Conservation (phyloP, 345 rosid genomes). For the Eucalyptus pauciflora region DNA sequence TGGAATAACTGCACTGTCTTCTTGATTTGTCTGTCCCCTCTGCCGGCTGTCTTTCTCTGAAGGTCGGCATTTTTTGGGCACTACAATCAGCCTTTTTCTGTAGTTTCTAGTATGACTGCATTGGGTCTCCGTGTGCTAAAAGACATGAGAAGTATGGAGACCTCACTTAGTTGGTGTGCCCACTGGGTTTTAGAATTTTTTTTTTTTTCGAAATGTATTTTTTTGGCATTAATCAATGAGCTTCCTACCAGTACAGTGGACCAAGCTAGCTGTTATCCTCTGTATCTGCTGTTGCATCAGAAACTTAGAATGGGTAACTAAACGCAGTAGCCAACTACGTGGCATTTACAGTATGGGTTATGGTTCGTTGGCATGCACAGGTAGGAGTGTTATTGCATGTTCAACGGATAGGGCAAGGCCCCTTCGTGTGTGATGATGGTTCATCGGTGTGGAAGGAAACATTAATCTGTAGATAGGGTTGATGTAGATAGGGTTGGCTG, state of each 20-base stretch:
- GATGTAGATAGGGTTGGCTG: not conserved
- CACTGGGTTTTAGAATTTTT: not conserved
- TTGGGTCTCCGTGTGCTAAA: not conserved
- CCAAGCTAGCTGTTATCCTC: not conserved
- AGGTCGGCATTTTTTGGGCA: not conserved
- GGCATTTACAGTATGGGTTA: not conserved
- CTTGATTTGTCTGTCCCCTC: not conserved
- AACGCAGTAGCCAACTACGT: not conserved
- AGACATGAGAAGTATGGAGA: not conserved
- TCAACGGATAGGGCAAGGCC: not conserved
- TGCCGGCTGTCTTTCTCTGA: not conserved
- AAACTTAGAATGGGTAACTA: not conserved
- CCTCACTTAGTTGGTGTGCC: not conserved
- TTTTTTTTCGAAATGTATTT: not conserved
- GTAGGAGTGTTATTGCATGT: not conserved
- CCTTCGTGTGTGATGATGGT: not conserved
- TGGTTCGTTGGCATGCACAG: not conserved
- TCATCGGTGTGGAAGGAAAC: not conserved
- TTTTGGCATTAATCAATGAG: not conserved
- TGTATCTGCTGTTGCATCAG: not conserved
- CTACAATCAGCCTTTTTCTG: not conserved
- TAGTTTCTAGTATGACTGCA: not conserved
- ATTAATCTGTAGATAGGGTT: not conserved
- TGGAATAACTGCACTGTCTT: slow-evolving; percentile 28
- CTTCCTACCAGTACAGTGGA: not conserved